Conservation (phyloP, 2,329 filamentous ascomycete species). For the Aotearoamyces nothofagi region DNA sequence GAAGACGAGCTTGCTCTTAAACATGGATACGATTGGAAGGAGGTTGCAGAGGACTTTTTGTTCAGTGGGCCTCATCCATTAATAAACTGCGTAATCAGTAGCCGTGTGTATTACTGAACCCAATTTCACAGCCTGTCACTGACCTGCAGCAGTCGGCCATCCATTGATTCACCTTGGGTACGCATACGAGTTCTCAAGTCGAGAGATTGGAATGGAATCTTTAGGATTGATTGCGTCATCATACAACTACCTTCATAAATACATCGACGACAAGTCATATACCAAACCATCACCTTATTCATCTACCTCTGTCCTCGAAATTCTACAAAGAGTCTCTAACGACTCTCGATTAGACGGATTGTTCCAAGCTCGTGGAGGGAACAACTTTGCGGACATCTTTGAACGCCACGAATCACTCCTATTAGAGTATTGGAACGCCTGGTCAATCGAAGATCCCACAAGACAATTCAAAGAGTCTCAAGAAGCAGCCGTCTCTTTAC, state of each 20-base stretch:
- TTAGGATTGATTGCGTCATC: slow-evolving; percentile 49
- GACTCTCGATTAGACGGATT: slow-evolving; percentile 59
- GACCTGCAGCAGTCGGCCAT: slow-evolving; percentile 61
- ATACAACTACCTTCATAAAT: slow-evolving; percentile 46
- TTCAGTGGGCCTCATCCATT: slow-evolving; percentile 62
- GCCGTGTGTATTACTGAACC: slow-evolving; percentile 41
- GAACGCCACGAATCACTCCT: slow-evolving; percentile 52
- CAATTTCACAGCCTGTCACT: slow-evolving; percentile 14
- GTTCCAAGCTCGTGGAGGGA: slow-evolving; percentile 39
- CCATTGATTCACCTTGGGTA: slow-evolving; percentile 93
- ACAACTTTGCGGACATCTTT: slow-evolving; percentile 56
- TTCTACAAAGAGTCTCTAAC: slow-evolving; percentile 51
- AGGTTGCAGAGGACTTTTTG: slow-evolving; percentile 60
- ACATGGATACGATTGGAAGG: slow-evolving; percentile 69
- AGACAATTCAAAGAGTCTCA: slow-evolving; percentile 62
- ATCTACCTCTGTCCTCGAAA: slow-evolving; percentile 48
- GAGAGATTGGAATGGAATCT: slow-evolving; percentile 79
- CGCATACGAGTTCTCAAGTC: slow-evolving; percentile 74
- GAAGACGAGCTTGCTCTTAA: slow-evolving; percentile 71
- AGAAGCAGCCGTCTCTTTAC: slow-evolving; percentile 41
- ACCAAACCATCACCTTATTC: slow-evolving; percentile 45
- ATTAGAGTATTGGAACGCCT: slow-evolving; percentile 84
- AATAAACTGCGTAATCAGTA: slow-evolving; percentile 64
- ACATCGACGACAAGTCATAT: slow-evolving; percentile 59
- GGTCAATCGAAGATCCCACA: slow-evolving; percentile 56